phyloP scores from a whole-genome alignment of 2,329 filamentous ascomycete species.

The Fonsecaea multimorphosa region DNA sequence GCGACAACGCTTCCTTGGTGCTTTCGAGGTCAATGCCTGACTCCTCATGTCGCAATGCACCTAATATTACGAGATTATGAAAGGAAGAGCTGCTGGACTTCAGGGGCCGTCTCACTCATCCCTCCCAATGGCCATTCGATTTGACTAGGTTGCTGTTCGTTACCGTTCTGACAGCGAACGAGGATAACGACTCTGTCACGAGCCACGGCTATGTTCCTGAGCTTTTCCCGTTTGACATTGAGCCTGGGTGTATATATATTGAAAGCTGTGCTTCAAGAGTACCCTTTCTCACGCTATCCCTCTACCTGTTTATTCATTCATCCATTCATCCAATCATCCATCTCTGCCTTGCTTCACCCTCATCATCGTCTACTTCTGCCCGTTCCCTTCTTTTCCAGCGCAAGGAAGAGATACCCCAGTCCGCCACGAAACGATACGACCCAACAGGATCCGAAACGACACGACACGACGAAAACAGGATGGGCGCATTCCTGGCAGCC shows the following conservation, averaged over 20 bases:
- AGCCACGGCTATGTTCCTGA: too few relatives aligned
- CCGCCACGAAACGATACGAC: neutral
- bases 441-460: neutral
- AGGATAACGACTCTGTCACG: neutral
- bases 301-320: too few relatives aligned
- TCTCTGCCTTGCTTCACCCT: neutral
- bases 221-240: neutral
- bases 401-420: neutral
- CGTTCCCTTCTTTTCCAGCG: neutral
- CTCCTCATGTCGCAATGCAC: too few relatives aligned
- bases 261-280: neutral
- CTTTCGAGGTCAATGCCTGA: too few relatives aligned
- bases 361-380: neutral
- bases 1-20: too few relatives aligned
- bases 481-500: neutral
- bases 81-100: neutral
- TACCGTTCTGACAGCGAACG: neutral
- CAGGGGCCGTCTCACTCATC: neutral
- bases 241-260: neutral
- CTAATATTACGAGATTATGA: neutral
- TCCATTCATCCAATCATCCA: neutral
- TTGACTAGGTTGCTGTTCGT: neutral
- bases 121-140: neutral
- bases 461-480: neutral
- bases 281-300: neutral